Conservation (phyloP, 257 asterid genomes). For the Nemophila menziesii region DNA sequence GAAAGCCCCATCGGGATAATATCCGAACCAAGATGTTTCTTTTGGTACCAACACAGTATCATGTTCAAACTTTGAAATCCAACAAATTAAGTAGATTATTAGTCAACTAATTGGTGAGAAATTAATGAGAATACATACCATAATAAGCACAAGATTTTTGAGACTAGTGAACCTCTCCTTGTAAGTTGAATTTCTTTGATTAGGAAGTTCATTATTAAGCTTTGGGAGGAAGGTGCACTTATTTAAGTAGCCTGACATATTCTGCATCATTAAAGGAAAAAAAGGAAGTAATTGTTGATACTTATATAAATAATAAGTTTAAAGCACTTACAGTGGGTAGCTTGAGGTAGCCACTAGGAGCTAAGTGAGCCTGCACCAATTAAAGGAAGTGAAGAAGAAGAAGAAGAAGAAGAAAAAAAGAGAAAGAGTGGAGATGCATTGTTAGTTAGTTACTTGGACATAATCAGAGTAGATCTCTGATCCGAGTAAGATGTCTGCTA, state of each 20-base stretch:
- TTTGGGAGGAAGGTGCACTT: conserved; percentile 82
- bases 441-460: conserved; percentile 77
- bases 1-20: conserved; percentile 83
- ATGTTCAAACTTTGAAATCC: conserved; percentile 73
- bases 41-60: conserved; percentile 87
- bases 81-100: background rate
- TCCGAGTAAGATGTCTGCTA: conserved; percentile 61
- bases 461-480: conserved; percentile 71
- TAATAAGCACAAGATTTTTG: conserved; percentile 73
- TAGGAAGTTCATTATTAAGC: conserved; percentile 84
- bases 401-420: conserved; percentile 5
- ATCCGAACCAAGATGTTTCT: conserved; percentile 95
- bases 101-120: conserved; percentile 1
- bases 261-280: conserved; percentile 23
- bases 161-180: conserved; percentile 72
- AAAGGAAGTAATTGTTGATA: background rate
- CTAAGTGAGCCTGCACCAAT: conserved; percentile 74
- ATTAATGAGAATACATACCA: conserved; percentile 33
- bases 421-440: too few species aligned
- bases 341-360: conserved; percentile 95
- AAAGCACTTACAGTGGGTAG: conserved; percentile 88
- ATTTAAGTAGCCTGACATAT: conserved; percentile 49
- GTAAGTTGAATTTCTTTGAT: conserved; percentile 56
- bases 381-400: conserved; percentile 11
- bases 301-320: too few species aligned